Percentiles rank a stretch among this genome's conserved stretches.
These are phyloP conservation scores for Maudiozyma humilis DNA, from an alignment of 1,139 yeast genomes.

Conservation along the genomic window DNA sequence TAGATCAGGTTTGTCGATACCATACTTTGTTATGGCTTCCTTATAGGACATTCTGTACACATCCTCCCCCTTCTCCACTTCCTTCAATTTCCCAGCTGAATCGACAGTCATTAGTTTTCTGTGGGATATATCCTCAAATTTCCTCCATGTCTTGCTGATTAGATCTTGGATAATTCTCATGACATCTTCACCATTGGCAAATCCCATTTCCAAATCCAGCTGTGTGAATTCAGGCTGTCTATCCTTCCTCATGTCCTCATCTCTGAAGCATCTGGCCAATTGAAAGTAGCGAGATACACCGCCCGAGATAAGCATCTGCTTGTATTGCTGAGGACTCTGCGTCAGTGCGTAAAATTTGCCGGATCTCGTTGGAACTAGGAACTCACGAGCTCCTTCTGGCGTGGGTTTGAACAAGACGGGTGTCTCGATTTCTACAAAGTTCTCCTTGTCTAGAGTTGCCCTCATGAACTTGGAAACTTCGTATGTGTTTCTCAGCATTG, in stretches of 20 bases:
- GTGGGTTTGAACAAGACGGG: constrained; percentile 90
- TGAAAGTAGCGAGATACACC: constrained; percentile 84
- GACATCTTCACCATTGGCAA: constrained; percentile 62
- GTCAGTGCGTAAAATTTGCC: constrained; percentile 75
- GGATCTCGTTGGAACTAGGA: constrained; percentile 78
- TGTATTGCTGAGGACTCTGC: constrained; percentile 96
- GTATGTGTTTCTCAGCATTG: constrained; percentile 54
- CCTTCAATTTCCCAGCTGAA: constrained; percentile 18
- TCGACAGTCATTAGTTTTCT: constrained; percentile 7
- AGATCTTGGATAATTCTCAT: constrained; percentile 54
- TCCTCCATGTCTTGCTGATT: constrained; percentile 49
- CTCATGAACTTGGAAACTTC: constrained; percentile 51
- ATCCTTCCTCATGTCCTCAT: constrained; percentile 89
- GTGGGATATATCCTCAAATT: constrained; percentile 10
- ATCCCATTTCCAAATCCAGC: constrained; percentile 88
- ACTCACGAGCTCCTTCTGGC: constrained; percentile 97
- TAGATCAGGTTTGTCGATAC: constrained; percentile 92
- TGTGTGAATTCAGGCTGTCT: constrained; percentile 98
- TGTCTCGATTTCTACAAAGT: constrained; percentile 81
- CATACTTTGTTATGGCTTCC: constrained; percentile 66
- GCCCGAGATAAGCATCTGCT: constrained; percentile 88
- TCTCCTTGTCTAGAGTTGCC: constrained; percentile 38
- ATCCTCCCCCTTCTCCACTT: constrained; percentile 21
- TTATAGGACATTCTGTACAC: constrained; percentile 49
- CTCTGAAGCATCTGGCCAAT: constrained; percentile 88